These are phyloP conservation scores for Ilyonectria mors-panacis DNA, from an alignment of 2,329 filamentous ascomycete genomes.

Conservation along the genomic window DNA sequence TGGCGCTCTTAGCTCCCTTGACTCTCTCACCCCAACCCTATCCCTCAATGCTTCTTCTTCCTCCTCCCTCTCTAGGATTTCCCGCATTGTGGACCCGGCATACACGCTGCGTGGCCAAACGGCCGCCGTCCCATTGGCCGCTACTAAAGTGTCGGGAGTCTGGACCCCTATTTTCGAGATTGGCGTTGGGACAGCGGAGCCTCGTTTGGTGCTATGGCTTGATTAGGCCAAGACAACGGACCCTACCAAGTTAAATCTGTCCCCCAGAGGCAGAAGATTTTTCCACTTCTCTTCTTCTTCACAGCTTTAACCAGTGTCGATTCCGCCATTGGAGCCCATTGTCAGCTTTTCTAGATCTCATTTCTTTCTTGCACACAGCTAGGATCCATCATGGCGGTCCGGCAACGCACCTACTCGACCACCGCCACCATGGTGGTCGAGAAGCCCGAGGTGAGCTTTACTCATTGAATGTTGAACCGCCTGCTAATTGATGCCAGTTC, in stretches of 20 bases:
- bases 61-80: constrained; percentile 39
- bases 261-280: constrained; percentile 8
- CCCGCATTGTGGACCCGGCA: constrained; percentile 39
- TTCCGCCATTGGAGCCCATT: background rate
- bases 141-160: constrained; percentile 11
- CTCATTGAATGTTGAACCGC: constrained; percentile 8
- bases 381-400: constrained; percentile 41
- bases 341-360: background rate
- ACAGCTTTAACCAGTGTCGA: constrained; percentile 10
- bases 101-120: constrained; percentile 31
- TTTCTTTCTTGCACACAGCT: background rate
- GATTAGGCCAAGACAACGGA: constrained; percentile 41
- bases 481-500: background rate
- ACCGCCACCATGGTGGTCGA: constrained; percentile 33
- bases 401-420: constrained; percentile 46
- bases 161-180: constrained; percentile 45
- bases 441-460: constrained; percentile 31
- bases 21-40: background rate
- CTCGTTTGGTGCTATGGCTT: constrained; percentile 36
- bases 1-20: background rate
- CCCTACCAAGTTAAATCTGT: constrained; percentile 32
- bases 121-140: constrained; percentile 38
- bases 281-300: constrained; percentile 14
- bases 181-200: constrained; percentile 29
- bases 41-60: background rate